Evolutionary conservation across 257 asterid genomes (phyloP).

Genomic region (Thymus mandschuricus): DNA sequence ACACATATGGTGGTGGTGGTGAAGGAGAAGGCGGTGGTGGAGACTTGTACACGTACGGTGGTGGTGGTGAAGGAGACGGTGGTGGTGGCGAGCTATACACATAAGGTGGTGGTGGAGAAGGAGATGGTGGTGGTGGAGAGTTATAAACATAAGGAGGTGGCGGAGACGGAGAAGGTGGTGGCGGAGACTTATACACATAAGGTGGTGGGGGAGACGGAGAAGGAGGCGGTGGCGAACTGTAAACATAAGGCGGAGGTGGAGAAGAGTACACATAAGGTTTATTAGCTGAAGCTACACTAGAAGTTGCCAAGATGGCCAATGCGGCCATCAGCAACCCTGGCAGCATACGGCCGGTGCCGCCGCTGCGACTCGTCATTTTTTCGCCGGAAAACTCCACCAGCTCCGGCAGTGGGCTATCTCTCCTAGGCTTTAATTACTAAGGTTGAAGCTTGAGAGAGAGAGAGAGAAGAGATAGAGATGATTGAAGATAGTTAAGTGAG

Average conservation of each 20-base stretch:
- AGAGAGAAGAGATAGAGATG: slow-evolving; percentile 30
- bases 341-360: slow-evolving; percentile 48
- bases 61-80: slow-evolving; percentile 41
- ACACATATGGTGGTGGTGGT: slow-evolving; percentile 46
- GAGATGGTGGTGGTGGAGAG: slow-evolving; percentile 31
- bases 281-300: slow-evolving; percentile 53
- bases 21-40: slow-evolving; percentile 41
- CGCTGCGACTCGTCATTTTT: slow-evolving; percentile 46
- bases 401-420: slow-evolving; percentile 19
- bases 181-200: not conserved
- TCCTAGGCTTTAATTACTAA: not conserved
- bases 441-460: slow-evolving; percentile 11
- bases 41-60: slow-evolving; percentile 38
- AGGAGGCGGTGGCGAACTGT: slow-evolving; percentile 39
- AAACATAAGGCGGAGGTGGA: slow-evolving; percentile 40
- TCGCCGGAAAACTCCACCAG: slow-evolving; percentile 33
- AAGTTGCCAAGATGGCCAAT: slow-evolving; percentile 52
- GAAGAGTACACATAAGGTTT: slow-evolving; percentile 43
- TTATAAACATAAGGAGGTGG: slow-evolving; percentile 43
- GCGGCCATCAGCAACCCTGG: slow-evolving; percentile 46
- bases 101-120: slow-evolving; percentile 48
- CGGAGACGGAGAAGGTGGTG: slow-evolving; percentile 25
- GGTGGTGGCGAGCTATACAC: slow-evolving; percentile 46
- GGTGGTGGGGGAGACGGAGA: slow-evolving; percentile 39
- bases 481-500: slow-evolving; percentile 13